phyloP scores from a whole-genome alignment of 306 rosid species.

The Acacia crassicarpa region DNA sequence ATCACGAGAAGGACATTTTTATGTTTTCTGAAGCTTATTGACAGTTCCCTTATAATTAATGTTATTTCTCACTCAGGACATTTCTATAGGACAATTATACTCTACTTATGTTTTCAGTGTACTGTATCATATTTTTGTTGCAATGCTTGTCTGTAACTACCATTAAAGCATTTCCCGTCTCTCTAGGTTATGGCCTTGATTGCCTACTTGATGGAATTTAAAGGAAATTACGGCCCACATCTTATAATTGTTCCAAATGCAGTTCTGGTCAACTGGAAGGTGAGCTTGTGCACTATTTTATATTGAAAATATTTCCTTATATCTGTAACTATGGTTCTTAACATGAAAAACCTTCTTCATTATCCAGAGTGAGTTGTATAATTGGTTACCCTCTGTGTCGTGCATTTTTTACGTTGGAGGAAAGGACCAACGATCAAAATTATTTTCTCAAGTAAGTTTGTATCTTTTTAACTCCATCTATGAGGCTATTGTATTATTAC shows the following conservation, averaged over 20 bases:
- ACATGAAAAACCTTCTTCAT: constrained; percentile 28
- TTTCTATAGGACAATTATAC: constrained; percentile 12
- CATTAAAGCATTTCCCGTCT: neutral
- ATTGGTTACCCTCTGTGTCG: constrained; percentile 74
- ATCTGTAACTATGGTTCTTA: constrained; percentile 5
- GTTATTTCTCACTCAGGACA: constrained; percentile 21
- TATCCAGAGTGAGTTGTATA: constrained; percentile 67
- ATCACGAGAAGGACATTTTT: constrained; percentile 7
- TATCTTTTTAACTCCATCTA: constrained; percentile 16
- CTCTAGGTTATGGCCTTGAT: constrained; percentile 78
- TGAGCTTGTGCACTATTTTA: constrained; percentile 20
- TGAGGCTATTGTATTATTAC: neutral
- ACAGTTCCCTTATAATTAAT: constrained; percentile 10
- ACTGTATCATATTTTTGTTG: constrained; percentile 19
- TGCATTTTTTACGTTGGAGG: constrained; percentile 76
- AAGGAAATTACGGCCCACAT: constrained; percentile 99
- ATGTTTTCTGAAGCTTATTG: constrained; percentile 8
- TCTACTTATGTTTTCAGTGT: neutral
- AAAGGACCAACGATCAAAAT: constrained; percentile 69
- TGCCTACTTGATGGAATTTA: constrained; percentile 96
- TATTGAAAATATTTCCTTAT: neutral
- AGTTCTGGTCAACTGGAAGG: constrained; percentile 99
- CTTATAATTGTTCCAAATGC: constrained; percentile 99
- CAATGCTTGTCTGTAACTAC: neutral
- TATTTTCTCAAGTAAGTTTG: constrained; percentile 66